A percentile compares a stretch with the other conserved stretches of the same genome.
phyloP scores from a whole-genome alignment of 805 yeast species.

The Saccharomycopsis vini region DNA sequence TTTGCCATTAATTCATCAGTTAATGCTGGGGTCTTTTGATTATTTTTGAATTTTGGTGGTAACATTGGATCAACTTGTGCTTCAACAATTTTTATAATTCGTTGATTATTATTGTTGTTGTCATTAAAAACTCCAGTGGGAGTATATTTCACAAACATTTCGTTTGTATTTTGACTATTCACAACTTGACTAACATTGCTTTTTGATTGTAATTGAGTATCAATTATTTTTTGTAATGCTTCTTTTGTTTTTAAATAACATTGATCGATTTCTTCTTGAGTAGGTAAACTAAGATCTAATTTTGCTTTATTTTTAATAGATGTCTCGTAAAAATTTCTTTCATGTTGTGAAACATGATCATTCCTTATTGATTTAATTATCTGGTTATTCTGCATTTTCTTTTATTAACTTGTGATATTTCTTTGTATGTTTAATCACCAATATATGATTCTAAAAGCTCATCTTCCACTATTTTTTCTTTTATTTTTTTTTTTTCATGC shows the following conservation, averaged over 20 bases:
- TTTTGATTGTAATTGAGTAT: background rate
- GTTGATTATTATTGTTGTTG: constrained; percentile 17
- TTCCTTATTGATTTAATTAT: background rate
- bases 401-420: background rate
- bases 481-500: too few relatives aligned
- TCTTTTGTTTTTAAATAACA: constrained; percentile 5
- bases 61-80: constrained; percentile 74
- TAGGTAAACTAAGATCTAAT: constrained; percentile 13
- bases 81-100: constrained; percentile 59
- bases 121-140: constrained; percentile 3
- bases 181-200: background rate
- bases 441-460: too few relatives aligned
- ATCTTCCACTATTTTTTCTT: too few relatives aligned
- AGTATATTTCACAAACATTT: constrained; percentile 13
- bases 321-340: constrained; percentile 5
- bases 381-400: background rate
- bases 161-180: background rate
- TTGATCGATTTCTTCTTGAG: constrained; percentile 9
- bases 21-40: constrained; percentile 63
- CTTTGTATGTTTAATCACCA: too few relatives aligned
- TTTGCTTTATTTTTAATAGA: constrained; percentile 4
- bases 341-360: background rate
- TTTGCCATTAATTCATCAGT: constrained; percentile 33
- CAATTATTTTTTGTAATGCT: constrained; percentile 10
- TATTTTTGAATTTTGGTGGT: constrained; percentile 64